Percentiles rank a stretch among this genome's conserved stretches.
phyloP scores from a whole-genome alignment of 2,329 filamentous ascomycete genomes.

The Huntiella savannae region DNA sequence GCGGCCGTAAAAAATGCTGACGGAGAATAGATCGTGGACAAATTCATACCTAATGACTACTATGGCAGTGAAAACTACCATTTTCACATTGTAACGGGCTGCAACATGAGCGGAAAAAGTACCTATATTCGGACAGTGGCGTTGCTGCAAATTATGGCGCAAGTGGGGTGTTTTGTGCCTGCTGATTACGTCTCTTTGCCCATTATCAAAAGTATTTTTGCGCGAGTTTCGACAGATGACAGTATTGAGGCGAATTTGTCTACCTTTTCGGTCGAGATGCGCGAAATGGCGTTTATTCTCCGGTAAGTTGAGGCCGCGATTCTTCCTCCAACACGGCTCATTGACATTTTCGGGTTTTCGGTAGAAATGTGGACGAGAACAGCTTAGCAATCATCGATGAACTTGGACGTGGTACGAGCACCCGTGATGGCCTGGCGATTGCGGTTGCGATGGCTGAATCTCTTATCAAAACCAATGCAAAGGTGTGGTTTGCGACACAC shows the following conservation, averaged over 20 bases:
- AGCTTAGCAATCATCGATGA: slow-evolving; percentile 82
- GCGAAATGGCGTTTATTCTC: slow-evolving; percentile 84
- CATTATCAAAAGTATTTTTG: slow-evolving; percentile 67
- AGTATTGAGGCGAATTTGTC: slow-evolving; percentile 80
- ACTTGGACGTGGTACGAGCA: slow-evolving; percentile 77
- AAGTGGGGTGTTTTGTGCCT: slow-evolving; percentile 80
- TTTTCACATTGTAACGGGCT: slow-evolving; percentile 87
- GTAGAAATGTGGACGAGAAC: slow-evolving; percentile 51
- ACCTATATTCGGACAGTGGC: slow-evolving; percentile 82
- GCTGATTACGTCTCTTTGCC: slow-evolving; percentile 68
- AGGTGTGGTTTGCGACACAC: slow-evolving; percentile 88
- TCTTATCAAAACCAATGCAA: slow-evolving; percentile 56
- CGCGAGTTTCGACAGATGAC: slow-evolving; percentile 71
- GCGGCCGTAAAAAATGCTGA: neutral
- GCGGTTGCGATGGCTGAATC: slow-evolving; percentile 81
- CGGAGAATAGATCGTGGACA: slow-evolving; percentile 21
- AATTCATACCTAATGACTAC: slow-evolving; percentile 76
- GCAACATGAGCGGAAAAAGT: slow-evolving; percentile 96
- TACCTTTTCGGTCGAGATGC: slow-evolving; percentile 88
- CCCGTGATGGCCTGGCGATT: slow-evolving; percentile 71
- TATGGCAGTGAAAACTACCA: slow-evolving; percentile 63
- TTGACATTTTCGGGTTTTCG: neutral
- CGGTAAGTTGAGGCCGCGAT: slow-evolving; percentile 21
- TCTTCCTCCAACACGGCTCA: neutral
- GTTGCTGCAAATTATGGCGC: slow-evolving; percentile 77